Evolutionary conservation across 2,329 filamentous ascomycete species (phyloP).

Genomic region (Blastomyces emzantsi): DNA sequence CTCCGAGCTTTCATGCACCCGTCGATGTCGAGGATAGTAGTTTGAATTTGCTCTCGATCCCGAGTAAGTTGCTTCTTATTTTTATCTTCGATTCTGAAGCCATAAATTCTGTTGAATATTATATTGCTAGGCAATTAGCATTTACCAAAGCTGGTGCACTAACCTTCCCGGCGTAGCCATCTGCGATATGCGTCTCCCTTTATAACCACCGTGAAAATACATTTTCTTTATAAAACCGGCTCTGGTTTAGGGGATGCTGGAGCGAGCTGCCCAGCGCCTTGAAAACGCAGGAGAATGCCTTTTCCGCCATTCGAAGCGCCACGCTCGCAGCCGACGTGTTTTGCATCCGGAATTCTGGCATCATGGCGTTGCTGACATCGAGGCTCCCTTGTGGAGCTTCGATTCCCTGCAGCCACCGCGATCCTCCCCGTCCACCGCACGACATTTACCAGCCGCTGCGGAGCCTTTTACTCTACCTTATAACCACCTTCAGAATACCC

Average conservation of each 20-base stretch:
- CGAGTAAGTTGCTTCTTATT: not conserved
- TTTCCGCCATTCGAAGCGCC: constrained; percentile 32
- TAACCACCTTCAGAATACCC: constrained; percentile 1
- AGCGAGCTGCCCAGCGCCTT: constrained; percentile 43
- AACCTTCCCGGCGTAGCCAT: not conserved
- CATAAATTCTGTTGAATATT: not conserved
- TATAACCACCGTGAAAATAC: constrained; percentile 21
- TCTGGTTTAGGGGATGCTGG: constrained; percentile 39
- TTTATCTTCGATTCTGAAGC: not conserved
- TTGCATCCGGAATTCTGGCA: constrained; percentile 32
- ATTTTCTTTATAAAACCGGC: constrained; percentile 12
- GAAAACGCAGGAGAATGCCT: constrained; percentile 42
- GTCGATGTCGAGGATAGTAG: not conserved
- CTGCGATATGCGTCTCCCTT: constrained; percentile 20
- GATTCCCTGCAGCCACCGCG: constrained; percentile 22
- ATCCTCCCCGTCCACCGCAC: not conserved
- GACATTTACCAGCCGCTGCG: not conserved
- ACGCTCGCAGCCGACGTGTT: constrained; percentile 30
- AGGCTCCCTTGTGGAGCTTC: constrained; percentile 29
- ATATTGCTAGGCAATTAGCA: not conserved
- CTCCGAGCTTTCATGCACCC: not conserved
- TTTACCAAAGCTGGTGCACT: not conserved
- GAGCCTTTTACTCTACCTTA: constrained; percentile 1
- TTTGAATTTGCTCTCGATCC: not conserved
- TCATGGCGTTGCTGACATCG: constrained; percentile 23